A percentile compares a stretch with the other conserved stretches of the same genome.
These are phyloP conservation scores for Brassica nigra DNA, from an alignment of 345 rosid species.

Conservation along the genomic window DNA sequence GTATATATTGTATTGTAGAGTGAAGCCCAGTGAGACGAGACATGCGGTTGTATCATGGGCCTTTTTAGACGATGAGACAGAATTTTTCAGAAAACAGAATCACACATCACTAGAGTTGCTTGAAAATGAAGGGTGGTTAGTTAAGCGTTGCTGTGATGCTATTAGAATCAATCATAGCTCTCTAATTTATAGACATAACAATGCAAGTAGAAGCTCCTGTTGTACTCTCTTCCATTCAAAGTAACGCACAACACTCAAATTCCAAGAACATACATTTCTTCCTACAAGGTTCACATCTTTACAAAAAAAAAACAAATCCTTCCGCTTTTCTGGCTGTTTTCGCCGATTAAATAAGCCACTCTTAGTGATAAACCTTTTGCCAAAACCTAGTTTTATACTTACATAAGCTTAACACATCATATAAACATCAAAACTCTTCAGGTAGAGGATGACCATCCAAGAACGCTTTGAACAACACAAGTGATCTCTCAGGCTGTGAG, in stretches of 20 bases:
- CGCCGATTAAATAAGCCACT: not conserved
- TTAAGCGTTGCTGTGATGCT: slow-evolving; percentile 40
- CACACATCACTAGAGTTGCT: slow-evolving; percentile 14
- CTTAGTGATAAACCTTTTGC: not conserved
- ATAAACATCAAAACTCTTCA: slow-evolving; percentile 59
- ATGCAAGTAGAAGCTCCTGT: slow-evolving; percentile 85
- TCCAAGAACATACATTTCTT: slow-evolving; percentile 26
- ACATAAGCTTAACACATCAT: slow-evolving; percentile 2
- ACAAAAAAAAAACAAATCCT: slow-evolving; percentile 16
- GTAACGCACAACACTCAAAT: slow-evolving; percentile 21
- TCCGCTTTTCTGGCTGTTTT: not conserved
- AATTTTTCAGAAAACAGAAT: not conserved
- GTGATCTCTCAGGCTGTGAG: slow-evolving; percentile 92
- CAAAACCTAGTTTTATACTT: not conserved
- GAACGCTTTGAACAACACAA: slow-evolving; percentile 76
- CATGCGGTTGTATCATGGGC: slow-evolving; percentile 55
- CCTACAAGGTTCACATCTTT: slow-evolving; percentile 37
- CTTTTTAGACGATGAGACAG: slow-evolving; percentile 34
- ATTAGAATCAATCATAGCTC: slow-evolving; percentile 74
- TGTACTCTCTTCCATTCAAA: slow-evolving; percentile 40
- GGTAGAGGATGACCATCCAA: slow-evolving; percentile 65
- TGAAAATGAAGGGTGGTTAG: slow-evolving; percentile 27
- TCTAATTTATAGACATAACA: slow-evolving; percentile 65
- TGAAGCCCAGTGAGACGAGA: slow-evolving; percentile 48
- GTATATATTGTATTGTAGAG: slow-evolving; percentile 36